A percentile compares a stretch with the other conserved stretches of the same genome.
phyloP scores from a whole-genome alignment of 129 eudicot genomes.

The Pseudognaphalium luteoalbum region DNA sequence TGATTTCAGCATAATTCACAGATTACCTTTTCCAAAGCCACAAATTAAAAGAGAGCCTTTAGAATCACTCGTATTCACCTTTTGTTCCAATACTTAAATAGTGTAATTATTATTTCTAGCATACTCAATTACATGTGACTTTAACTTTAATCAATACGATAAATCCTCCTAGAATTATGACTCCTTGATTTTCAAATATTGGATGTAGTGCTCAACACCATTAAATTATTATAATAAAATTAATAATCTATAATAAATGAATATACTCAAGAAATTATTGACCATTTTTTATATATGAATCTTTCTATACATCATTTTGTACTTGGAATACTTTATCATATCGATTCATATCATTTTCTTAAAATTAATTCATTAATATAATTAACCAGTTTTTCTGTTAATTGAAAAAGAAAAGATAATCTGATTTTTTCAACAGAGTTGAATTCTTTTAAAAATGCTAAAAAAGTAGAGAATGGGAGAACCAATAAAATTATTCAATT shows the following conservation, averaged over 20 bases:
- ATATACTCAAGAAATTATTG: background rate
- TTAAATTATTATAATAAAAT: background rate
- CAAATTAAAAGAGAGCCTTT: slow-evolving; percentile 22
- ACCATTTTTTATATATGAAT: background rate
- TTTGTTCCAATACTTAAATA: slow-evolving; percentile 34
- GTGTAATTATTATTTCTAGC: slow-evolving; percentile 36
- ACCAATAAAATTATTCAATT: too few species aligned
- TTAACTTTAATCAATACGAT: slow-evolving; percentile 26
- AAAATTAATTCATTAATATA: too few species aligned
- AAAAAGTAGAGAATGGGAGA: too few species aligned
- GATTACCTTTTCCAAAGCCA: slow-evolving; percentile 21
- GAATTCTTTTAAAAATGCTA: too few species aligned
- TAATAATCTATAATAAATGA: background rate
- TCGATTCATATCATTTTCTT: too few species aligned
- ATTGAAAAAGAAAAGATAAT: too few species aligned
- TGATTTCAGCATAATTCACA: slow-evolving; percentile 29
- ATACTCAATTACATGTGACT: slow-evolving; percentile 41
- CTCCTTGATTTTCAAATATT: slow-evolving; percentile 19
- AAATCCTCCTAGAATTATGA: slow-evolving; percentile 26
- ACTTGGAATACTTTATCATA: too few species aligned
- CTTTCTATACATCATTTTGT: too few species aligned
- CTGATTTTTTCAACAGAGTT: too few species aligned
- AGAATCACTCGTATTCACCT: slow-evolving; percentile 35
- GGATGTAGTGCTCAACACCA: slow-evolving; percentile 21
- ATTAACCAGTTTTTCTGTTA: too few species aligned